Conservation (phyloP, 2,329 filamentous ascomycete species). For the Dactylellina drechsleri region DNA sequence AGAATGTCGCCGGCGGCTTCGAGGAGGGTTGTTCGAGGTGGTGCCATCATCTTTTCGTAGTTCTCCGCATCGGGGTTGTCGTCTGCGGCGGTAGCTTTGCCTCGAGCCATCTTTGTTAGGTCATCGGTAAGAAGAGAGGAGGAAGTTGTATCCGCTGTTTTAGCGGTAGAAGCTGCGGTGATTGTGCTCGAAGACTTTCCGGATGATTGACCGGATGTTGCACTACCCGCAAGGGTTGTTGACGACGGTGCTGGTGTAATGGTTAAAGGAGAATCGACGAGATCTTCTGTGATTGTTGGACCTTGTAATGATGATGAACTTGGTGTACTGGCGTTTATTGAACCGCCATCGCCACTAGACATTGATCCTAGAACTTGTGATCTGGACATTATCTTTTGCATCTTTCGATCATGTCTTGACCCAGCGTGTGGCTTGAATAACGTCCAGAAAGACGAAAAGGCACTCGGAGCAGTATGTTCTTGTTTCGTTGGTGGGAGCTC, state of each 20-base stretch:
- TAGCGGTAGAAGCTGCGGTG: conserved; percentile 14
- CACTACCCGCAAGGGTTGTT: conserved; percentile 16
- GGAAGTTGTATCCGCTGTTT: conserved; percentile 20
- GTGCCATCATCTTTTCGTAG: conserved; percentile 67
- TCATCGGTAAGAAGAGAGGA: conserved; percentile 34
- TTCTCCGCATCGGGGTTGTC: conserved; percentile 39
- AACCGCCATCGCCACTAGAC: conserved; percentile 3
- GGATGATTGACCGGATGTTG: conserved; percentile 10
- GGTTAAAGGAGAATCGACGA: conserved; percentile 12
- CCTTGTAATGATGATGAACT: conserved; percentile 10
- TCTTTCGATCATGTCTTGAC: conserved; percentile 39
- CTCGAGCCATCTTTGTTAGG: conserved; percentile 22
- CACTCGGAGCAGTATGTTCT: conserved; percentile 38
- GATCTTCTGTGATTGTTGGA: conserved; percentile 23
- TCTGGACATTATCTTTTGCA: conserved; percentile 45
- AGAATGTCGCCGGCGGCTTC: conserved; percentile 93
- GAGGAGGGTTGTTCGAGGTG: conserved; percentile 90
- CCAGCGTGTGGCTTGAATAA: conserved; percentile 48
- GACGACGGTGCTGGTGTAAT: conserved; percentile 39
- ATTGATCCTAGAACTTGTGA: conserved; percentile 32
- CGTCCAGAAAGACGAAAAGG: conserved; percentile 44
- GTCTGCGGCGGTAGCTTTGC: conserved; percentile 42
- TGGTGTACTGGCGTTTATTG: neutral
- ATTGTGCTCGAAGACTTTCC: conserved; percentile 23
- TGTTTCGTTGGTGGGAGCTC: conserved; percentile 20